A percentile compares a stretch with the other conserved stretches of the same genome.
These are phyloP conservation scores for Sonneratia caseolaris DNA, from an alignment of 345 rosid genomes.

Conservation along the genomic window DNA sequence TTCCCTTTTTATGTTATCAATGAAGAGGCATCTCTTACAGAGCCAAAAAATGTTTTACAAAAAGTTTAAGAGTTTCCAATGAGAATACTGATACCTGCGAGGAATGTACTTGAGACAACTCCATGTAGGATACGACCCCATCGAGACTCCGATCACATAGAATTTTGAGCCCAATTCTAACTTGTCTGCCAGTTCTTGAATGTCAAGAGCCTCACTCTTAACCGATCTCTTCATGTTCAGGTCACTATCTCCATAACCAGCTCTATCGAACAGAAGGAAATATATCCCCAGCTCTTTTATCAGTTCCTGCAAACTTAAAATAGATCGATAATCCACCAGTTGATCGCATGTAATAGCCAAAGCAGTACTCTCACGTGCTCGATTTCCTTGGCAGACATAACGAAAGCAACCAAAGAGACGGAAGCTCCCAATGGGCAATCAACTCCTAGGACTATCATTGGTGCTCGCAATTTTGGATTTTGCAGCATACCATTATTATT, in stretches of 20 bases:
- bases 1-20: too few species aligned
- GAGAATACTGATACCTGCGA: constrained; percentile 35
- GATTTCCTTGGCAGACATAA: background rate
- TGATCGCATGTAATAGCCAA: background rate
- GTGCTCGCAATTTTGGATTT: background rate
- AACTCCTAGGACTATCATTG: background rate
- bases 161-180: constrained; percentile 54
- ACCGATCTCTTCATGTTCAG: constrained; percentile 56
- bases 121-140: constrained; percentile 90
- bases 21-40: too few species aligned
- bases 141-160: constrained; percentile 72
- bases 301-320: constrained; percentile 56
- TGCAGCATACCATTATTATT: background rate
- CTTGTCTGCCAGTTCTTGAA: constrained; percentile 69
- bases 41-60: too few species aligned
- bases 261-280: constrained; percentile 63
- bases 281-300: constrained; percentile 58
- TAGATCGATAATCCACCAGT: background rate
- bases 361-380: background rate
- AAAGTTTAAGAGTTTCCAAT: too few species aligned
- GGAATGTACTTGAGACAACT: constrained; percentile 77
- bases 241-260: constrained; percentile 88
- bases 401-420: too few species aligned
- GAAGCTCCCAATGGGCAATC: background rate
- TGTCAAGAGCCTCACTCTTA: constrained; percentile 73